These are phyloP conservation scores for Calcarisporium arbuscula DNA, from an alignment of 2,329 filamentous ascomycete species.

Conservation along the genomic window DNA sequence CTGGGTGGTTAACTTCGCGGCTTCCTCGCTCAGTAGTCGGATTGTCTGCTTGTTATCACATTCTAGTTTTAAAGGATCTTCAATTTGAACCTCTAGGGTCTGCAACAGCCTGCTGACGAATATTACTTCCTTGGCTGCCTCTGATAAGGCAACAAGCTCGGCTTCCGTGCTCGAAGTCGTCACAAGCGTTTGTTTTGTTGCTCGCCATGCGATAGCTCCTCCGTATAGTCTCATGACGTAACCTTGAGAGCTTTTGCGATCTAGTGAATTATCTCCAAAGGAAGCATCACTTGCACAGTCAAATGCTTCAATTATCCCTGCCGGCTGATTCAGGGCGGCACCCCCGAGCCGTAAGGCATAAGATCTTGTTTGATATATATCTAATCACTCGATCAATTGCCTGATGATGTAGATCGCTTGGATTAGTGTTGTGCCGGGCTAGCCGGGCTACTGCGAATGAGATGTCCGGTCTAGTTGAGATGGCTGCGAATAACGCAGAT, in stretches of 20 bases:
- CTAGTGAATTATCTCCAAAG: slow-evolving; percentile 2
- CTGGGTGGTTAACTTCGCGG: background rate
- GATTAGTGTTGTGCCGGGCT: background rate
- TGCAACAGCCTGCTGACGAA: background rate
- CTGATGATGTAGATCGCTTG: background rate
- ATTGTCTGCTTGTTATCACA: background rate
- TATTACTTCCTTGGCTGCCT: slow-evolving; percentile 4
- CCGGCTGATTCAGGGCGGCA: no score
- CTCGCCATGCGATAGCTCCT: slow-evolving; percentile 2
- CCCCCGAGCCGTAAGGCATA: no score
- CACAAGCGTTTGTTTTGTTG: slow-evolving; percentile 5
- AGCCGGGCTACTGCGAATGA: background rate
- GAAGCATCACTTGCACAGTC: slow-evolving; percentile 4
- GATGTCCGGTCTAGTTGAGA: background rate
- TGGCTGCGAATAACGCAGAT: background rate
- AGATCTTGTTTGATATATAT: background rate
- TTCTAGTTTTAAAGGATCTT: background rate
- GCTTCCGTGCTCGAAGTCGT: slow-evolving; percentile 5
- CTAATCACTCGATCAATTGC: background rate
- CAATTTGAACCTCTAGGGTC: no score
- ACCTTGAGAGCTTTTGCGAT: slow-evolving; percentile 6
- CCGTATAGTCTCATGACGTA: slow-evolving; percentile 6
- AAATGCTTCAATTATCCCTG: no score
- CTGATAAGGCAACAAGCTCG: slow-evolving; percentile 4
- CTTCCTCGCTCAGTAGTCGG: background rate